These are phyloP conservation scores for Solanum pennellii DNA, from an alignment of 257 asterid species.

Conservation along the genomic window DNA sequence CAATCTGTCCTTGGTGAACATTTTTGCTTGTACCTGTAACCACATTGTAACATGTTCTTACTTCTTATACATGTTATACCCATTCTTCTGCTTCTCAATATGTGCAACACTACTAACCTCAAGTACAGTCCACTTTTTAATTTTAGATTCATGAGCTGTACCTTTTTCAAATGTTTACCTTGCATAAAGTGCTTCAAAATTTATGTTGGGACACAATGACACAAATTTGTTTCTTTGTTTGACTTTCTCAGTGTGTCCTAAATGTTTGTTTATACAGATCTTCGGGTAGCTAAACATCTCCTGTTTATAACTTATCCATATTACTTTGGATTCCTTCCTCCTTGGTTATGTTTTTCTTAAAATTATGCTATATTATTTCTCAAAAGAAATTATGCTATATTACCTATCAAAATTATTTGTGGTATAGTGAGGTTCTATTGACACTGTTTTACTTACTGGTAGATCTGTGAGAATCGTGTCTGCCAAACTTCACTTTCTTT, in stretches of 20 bases:
- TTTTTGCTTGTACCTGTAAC: neutral
- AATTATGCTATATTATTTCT: neutral
- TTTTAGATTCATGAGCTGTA: neutral
- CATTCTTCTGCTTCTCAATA: neutral
- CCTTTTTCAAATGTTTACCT: neutral
- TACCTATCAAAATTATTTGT: neutral
- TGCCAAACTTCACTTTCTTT: neutral
- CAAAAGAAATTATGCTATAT: neutral
- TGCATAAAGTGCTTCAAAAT: neutral
- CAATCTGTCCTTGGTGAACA: neutral
- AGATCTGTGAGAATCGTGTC: neutral
- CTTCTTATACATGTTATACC: neutral
- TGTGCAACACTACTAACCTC: neutral
- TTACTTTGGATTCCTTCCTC: neutral
- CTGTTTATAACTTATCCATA: neutral
- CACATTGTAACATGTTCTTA: neutral
- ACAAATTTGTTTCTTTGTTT: neutral
- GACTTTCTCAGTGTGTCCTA: neutral
- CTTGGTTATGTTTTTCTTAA: neutral
- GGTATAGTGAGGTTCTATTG: neutral
- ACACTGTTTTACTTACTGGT: neutral
- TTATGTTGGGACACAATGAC: neutral
- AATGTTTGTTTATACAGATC: neutral
- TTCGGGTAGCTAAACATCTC: neutral
- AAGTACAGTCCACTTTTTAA: neutral